Base-by-base conservation (phyloP, 805 yeast genomes). In the Schizosaccharomyces lindneri region DNA sequence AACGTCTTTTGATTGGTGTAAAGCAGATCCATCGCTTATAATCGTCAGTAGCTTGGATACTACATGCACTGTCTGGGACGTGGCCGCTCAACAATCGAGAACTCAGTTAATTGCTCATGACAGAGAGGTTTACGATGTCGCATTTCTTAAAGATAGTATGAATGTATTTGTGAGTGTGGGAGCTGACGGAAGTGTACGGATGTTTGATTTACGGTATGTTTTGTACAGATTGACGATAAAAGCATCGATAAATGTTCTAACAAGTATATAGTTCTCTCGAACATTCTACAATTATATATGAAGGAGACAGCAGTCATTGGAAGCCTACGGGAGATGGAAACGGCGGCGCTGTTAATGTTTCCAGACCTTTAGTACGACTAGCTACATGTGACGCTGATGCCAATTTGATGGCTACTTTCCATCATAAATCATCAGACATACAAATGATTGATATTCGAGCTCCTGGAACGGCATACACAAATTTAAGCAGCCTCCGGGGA, bases 51-150 rank as follows among this genome's bases (percentile, higher is more conserved):
- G 93, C 24, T 86, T 90, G 11, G 98, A 93, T 72, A 93, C 98
- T 0, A 93, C 98, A 0, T 93, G 98, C 72, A 89, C 97, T 0
- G 81, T 88, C 3, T 93, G 98, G 97, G 97, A 93, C 72, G 71
- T 88, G 41, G 72, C 75, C 29, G 78, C 81, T 55, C 79, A 82
- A 27, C 74, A 76, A 3, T 95, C 95, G 17, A 85, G 84, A 69
- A 90, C 97, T 0, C 97, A 93, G 72, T 75, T 93, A 59, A 93
- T 93, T 65, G 97, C 98, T 0, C 98, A 93, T 71, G 98, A 93
- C 70, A 81, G 84, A 65, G 97, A 88, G 71, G 98, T 93, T 3
- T 87, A 81, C 70, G 98, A 93, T 70, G 97, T 89, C 39, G 80
- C 85, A 64, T 93, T 88, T 70, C 73, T 89, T 60, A 80, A 84